A percentile compares a stretch with the other conserved stretches of the same genome.
phyloP scores from a whole-genome alignment of 352 stramenopile species.

The Globisporangium ultimum region DNA sequence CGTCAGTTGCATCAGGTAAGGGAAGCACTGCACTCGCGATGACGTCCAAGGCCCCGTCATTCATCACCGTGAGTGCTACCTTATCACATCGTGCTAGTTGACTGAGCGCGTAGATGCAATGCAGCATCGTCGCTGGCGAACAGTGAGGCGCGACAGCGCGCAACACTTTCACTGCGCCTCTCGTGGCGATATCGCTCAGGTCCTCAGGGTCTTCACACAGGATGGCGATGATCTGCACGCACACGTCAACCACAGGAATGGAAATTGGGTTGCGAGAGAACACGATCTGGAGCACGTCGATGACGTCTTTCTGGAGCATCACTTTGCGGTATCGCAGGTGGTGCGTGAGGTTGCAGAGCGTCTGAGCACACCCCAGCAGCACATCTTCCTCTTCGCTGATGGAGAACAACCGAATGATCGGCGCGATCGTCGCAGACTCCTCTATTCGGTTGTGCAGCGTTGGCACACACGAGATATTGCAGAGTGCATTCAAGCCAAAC shows the following conservation, averaged over 20 bases:
- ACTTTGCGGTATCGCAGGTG: constrained; percentile 52
- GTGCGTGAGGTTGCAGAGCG: constrained; percentile 68
- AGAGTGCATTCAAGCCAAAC: constrained; percentile 72
- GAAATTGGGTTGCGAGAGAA: constrained; percentile 30
- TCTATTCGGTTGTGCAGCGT: constrained; percentile 71
- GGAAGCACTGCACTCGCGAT: constrained; percentile 30
- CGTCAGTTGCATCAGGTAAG: neutral
- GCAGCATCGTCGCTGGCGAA: constrained; percentile 24
- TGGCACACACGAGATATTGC: constrained; percentile 66
- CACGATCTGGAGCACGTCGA: constrained; percentile 40
- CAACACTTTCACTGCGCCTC: constrained; percentile 57
- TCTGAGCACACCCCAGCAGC: constrained; percentile 57
- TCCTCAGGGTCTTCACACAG: constrained; percentile 61
- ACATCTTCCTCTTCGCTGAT: constrained; percentile 42
- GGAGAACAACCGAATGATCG: constrained; percentile 52
- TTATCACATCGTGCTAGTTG: constrained; percentile 62
- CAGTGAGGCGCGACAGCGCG: constrained; percentile 36
- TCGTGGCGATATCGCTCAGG: constrained; percentile 42
- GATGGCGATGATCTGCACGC: constrained; percentile 59
- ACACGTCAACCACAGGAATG: constrained; percentile 46
- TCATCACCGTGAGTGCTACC: constrained; percentile 33
- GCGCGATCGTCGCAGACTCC: constrained; percentile 43
- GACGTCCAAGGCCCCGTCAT: constrained; percentile 60
- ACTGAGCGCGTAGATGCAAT: constrained; percentile 62
- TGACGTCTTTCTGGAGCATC: constrained; percentile 54